Evolutionary conservation across 352 stramenopile species (phyloP).

Genomic region (Pythium sp.): DNA sequence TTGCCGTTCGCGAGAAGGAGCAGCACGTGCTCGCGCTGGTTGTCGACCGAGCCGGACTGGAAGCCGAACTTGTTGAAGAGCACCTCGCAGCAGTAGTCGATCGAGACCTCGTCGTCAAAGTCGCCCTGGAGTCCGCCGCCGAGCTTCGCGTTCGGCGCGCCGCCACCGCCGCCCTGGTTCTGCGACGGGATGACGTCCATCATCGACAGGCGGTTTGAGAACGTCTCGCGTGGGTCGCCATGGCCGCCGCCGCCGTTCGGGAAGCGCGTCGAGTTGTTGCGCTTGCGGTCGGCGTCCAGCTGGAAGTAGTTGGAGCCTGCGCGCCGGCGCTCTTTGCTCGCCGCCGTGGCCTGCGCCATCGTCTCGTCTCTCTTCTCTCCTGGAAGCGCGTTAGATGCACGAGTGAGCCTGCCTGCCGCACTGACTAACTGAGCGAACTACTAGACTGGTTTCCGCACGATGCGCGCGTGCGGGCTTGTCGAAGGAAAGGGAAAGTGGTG

Average conservation of each 20-base stretch:
- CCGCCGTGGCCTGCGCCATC: constrained; percentile 14
- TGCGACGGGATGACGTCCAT: constrained; percentile 53
- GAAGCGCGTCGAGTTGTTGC: constrained; percentile 43
- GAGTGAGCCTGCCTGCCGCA: too few relatives aligned
- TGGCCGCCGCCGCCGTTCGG: constrained; percentile 27
- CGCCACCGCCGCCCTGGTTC: constrained; percentile 28
- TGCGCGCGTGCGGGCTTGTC: too few relatives aligned
- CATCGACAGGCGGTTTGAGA: constrained; percentile 59
- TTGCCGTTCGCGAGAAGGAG: constrained; percentile 70
- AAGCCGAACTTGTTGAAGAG: constrained; percentile 77
- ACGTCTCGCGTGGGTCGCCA: constrained; percentile 43
- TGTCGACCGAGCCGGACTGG: constrained; percentile 64
- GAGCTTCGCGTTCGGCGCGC: constrained; percentile 20
- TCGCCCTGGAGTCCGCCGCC: constrained; percentile 56
- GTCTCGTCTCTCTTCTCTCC: not conserved
- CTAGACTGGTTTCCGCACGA: too few relatives aligned
- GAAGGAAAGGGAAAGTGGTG: too few relatives aligned
- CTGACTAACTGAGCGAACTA: too few relatives aligned
- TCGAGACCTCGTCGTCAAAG: constrained; percentile 68
- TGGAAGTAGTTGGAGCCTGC: constrained; percentile 87
- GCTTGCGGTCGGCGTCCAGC: constrained; percentile 72
- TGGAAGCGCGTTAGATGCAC: too few relatives aligned
- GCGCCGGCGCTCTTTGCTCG: constrained; percentile 47
- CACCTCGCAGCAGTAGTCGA: constrained; percentile 75
- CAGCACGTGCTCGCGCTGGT: constrained; percentile 75